Evolutionary conservation across 768 basidiomycete genomes (phyloP), one percentile per base, ranked within the genome.

Genomic region (Naganishia kalamii): DNA sequence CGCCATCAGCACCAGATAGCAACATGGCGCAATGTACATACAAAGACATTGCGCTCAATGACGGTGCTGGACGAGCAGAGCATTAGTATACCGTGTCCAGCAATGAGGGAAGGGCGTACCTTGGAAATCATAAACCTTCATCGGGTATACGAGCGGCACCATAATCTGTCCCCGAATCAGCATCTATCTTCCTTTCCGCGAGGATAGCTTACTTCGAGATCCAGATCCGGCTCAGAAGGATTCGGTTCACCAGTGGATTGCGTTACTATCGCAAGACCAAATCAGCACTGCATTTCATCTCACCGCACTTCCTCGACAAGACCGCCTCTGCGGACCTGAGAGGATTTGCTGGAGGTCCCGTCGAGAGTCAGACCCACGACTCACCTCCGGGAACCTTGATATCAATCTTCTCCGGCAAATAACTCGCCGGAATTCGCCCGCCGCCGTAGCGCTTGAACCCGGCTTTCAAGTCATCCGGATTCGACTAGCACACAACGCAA

Each of bases 321-420:
- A 44, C 8, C 43, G 43, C 10, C 8, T n/a, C n/a, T n/a, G n/a
- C n/a, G n/a, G n/a, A n/a, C n/a, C n/a, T n/a, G n/a, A n/a, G n/a
- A n/a, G n/a, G n/a, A n/a, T n/a, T n/a, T n/a, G n/a, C n/a, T n/a
- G n/a, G n/a, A n/a, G n/a, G n/a, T n/a, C n/a, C n/a, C n/a, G n/a
- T n/a, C n/a, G n/a, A n/a, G n/a, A n/a, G n/a, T n/a, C n/a, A n/a
- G n/a, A n/a, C n/a, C n/a, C n/a, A n/a, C n/a, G n/a, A 44, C 43
- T 37, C 52, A 57, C 54, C 54, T 57, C 54, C 54, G 11, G 54
- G 54, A 4, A 57, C 54, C 10, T 40, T 13, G n/a, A 57, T 57
- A 37, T 57, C 54, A 40, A 57, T 57, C 23, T 57, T 57, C 40
- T 41, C 37, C 54, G 54, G 54, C 37, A 57, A 37, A 25, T 57